A percentile compares a stretch with the other conserved stretches of the same genome.
phyloP scores from a whole-genome alignment of 1,139 yeast species.

The Suhomyces ambrosiae region DNA sequence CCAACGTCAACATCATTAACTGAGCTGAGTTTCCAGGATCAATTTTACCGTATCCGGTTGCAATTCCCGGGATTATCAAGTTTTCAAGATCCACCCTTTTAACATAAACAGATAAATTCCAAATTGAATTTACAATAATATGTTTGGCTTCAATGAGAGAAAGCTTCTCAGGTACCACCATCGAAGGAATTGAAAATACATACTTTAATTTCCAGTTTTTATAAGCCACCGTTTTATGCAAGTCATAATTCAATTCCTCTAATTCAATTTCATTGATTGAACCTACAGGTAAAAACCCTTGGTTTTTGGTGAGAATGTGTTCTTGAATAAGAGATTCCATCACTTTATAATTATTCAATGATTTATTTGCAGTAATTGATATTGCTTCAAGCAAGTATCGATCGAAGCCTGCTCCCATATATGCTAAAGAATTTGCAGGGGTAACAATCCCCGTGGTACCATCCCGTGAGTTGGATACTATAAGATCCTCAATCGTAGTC shows the following conservation, averaged over 20 bases:
- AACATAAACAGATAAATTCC: conserved; percentile 23
- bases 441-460: conserved; percentile 15
- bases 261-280: conserved; percentile 18
- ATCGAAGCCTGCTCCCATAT: conserved; percentile 35
- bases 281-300: conserved; percentile 26
- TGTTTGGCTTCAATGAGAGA: conserved; percentile 1
- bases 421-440: conserved; percentile 29
- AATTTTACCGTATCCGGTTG: conserved; percentile 31
- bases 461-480: not conserved
- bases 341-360: conserved; percentile 11
- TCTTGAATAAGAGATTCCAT: conserved; percentile 21
- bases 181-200: conserved; percentile 15
- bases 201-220: conserved; percentile 8
- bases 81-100: conserved; percentile 10
- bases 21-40: conserved; percentile 21
- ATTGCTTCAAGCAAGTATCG: conserved; percentile 22
- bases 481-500: not conserved
- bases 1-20: conserved; percentile 25
- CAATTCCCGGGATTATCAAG: conserved; percentile 32
- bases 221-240: conserved; percentile 4
- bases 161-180: conserved; percentile 19
- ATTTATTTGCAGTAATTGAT: conserved; percentile 4
- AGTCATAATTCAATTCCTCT: conserved; percentile 18
- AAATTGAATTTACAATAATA: conserved; percentile 21
- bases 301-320: conserved; percentile 15